Conservation (phyloP, 495 filamentous ascomycete genomes). For the Aspergillus steynii region DNA sequence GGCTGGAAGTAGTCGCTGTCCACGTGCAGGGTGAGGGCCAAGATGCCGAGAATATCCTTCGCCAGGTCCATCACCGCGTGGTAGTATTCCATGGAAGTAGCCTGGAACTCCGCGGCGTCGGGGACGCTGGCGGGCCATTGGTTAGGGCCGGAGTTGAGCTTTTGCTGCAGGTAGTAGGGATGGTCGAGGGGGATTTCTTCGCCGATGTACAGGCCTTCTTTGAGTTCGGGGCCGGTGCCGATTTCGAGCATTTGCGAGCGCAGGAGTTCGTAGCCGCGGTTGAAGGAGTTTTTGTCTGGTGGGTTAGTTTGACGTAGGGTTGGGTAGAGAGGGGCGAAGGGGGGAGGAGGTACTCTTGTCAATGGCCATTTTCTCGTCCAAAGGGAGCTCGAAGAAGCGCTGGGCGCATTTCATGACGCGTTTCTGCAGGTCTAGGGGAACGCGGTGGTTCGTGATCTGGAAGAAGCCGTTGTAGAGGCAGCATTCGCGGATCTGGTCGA, state of each 20-base stretch:
- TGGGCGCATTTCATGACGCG: slow-evolving; percentile 39
- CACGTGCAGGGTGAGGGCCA: slow-evolving; percentile 37
- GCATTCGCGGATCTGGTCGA: slow-evolving; percentile 31
- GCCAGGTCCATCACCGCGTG: slow-evolving; percentile 34
- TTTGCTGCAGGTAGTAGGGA: slow-evolving; percentile 35
- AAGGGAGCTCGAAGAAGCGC: slow-evolving; percentile 51
- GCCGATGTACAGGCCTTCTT: slow-evolving; percentile 53
- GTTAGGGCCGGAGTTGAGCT: slow-evolving; percentile 47
- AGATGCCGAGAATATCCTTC: slow-evolving; percentile 30
- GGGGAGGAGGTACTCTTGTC: slow-evolving; percentile 33
- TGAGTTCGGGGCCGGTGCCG: slow-evolving; percentile 47
- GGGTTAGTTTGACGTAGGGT: slow-evolving; percentile 5
- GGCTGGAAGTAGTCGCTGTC: slow-evolving; percentile 33
- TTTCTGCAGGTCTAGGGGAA: slow-evolving; percentile 33
- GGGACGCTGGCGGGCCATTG: slow-evolving; percentile 48
- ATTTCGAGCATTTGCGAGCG: slow-evolving; percentile 50
- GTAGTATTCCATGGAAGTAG: slow-evolving; percentile 51
- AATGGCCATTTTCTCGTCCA: slow-evolving; percentile 52
- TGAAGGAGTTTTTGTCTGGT: slow-evolving; percentile 35
- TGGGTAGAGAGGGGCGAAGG: slow-evolving; percentile 8
- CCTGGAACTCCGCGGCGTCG: slow-evolving; percentile 41
- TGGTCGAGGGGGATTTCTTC: slow-evolving; percentile 44
- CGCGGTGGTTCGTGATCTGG: slow-evolving; percentile 48
- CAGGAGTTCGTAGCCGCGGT: slow-evolving; percentile 53
- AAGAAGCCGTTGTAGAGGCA: slow-evolving; percentile 52